These are phyloP conservation scores for Spergularia marina DNA, from an alignment of 148 eudicot genomes.

Conservation along the genomic window DNA sequence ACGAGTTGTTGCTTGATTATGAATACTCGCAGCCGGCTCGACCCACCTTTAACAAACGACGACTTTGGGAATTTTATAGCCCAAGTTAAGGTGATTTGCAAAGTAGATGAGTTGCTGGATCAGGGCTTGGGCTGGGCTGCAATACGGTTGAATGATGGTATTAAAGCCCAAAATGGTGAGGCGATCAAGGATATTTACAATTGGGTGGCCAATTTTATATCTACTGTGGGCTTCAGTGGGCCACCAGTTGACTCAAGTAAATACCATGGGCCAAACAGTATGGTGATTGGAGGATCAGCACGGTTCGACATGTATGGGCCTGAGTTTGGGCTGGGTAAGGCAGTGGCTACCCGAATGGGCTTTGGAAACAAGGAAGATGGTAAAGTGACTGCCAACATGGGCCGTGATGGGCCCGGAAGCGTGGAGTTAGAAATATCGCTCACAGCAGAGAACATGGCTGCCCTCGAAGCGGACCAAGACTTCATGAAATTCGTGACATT, in stretches of 20 bases:
- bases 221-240: slow-evolving; percentile 17
- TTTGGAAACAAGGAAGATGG: slow-evolving; percentile 70
- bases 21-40: slow-evolving; percentile 51
- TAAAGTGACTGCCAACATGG: slow-evolving; percentile 67
- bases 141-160: slow-evolving; percentile 28
- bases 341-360: slow-evolving; percentile 55
- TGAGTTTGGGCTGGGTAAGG: slow-evolving; percentile 73
- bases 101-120: slow-evolving; percentile 41
- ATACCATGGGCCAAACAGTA: slow-evolving; percentile 38
- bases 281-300: slow-evolving; percentile 66
- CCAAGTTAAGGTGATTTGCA: slow-evolving; percentile 19
- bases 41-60: slow-evolving; percentile 47
- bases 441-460: slow-evolving; percentile 51
- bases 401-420: slow-evolving; percentile 59
- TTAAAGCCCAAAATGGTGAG: slow-evolving; percentile 40
- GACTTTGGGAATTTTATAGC: slow-evolving; percentile 63
- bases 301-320: slow-evolving; percentile 70
- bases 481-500: slow-evolving; percentile 49
- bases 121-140: slow-evolving; percentile 52
- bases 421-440: slow-evolving; percentile 72
- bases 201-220: not conserved
- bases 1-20: slow-evolving; percentile 57
- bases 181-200: not conserved
- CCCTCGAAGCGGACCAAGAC: slow-evolving; percentile 46
- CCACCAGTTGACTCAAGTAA: not conserved